These are phyloP conservation scores for Tuber microsphaerosporum DNA, from an alignment of 495 filamentous ascomycete species.

Conservation along the genomic window DNA sequence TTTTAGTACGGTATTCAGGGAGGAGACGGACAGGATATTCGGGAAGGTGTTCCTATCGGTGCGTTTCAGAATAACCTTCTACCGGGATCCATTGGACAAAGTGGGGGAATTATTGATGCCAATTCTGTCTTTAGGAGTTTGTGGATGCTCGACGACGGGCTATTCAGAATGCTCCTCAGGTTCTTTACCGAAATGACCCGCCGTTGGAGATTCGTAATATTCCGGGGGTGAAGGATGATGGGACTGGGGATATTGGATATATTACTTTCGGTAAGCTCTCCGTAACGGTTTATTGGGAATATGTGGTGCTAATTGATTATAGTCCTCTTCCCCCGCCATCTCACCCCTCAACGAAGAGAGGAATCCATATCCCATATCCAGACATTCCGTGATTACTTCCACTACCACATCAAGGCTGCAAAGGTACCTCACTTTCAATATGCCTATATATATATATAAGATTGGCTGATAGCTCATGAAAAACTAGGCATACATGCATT, in stretches of 20 bases:
- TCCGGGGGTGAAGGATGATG: conserved; percentile 66
- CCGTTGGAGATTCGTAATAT: conserved; percentile 83
- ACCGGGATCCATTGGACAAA: conserved; percentile 7
- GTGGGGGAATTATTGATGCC: neutral
- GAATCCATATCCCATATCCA: conserved; percentile 98
- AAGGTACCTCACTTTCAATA: conserved; percentile 53
- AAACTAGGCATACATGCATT: conserved; percentile 85
- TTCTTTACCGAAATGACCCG: conserved; percentile 92
- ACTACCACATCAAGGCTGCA: conserved; percentile 99
- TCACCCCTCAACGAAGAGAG: conserved; percentile 78
- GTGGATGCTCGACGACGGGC: conserved; percentile 90
- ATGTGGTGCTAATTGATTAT: conserved; percentile 13
- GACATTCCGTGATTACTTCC: conserved; percentile 99
- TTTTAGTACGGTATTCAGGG: conserved; percentile 95
- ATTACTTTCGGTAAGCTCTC: conserved; percentile 78
- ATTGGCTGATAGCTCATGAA: conserved; percentile 4
- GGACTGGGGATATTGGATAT: conserved; percentile 80
- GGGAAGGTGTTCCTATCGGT: conserved; percentile 84
- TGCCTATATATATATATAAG: neutral
- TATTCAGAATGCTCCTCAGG: conserved; percentile 96
- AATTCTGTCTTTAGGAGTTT: conserved; percentile 64
- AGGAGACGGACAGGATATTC: conserved; percentile 94
- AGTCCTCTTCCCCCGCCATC: conserved; percentile 94
- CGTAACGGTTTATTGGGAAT: neutral
- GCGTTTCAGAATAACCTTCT: conserved; percentile 30